These are phyloP conservation scores for Chlorella sorokiniana DNA, from an alignment of 139 green algal genomes.

Conservation along the genomic window DNA sequence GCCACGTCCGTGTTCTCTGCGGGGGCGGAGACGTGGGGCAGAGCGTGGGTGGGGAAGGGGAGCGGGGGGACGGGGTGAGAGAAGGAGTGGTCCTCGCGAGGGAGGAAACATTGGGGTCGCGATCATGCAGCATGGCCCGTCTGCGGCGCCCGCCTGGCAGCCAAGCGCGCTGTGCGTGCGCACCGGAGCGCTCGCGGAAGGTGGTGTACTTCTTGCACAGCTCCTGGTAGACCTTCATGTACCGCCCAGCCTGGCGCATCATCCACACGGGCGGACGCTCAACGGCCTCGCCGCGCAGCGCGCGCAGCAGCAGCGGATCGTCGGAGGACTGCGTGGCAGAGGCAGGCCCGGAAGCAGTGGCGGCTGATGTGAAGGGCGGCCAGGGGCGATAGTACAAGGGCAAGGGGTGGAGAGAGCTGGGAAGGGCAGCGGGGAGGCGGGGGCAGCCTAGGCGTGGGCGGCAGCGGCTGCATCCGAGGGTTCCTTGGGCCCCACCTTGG, in stretches of 20 bases:
- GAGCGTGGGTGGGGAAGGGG: neutral
- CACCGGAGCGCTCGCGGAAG: constrained; percentile 84
- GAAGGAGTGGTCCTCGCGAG: too few relatives aligned
- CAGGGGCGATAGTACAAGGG: too few relatives aligned
- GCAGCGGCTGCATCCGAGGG: too few relatives aligned
- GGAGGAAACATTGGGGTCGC: too few relatives aligned
- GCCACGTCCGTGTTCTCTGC: constrained; percentile 88
- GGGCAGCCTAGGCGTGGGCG: neutral
- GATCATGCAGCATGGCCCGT: too few relatives aligned
- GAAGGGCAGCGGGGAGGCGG: neutral
- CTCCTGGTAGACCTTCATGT: constrained; percentile 97
- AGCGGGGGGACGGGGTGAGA: neutral
- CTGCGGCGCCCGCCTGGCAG: too few relatives aligned
- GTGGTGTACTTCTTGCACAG: constrained; percentile 91
- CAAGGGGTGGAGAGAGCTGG: neutral
- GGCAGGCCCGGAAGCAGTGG: neutral
- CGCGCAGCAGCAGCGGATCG: constrained; percentile 81
- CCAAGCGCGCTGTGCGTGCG: too few relatives aligned
- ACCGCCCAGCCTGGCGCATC: constrained; percentile 97
- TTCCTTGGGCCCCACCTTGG: neutral
- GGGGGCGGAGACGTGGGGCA: neutral
- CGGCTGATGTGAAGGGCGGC: too few relatives aligned
- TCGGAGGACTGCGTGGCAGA: constrained; percentile 12
- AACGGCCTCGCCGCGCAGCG: constrained; percentile 80
- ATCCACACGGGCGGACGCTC: constrained; percentile 94